These are phyloP conservation scores for Camelina sativa DNA, from an alignment of 345 rosid genomes.

Conservation along the genomic window DNA sequence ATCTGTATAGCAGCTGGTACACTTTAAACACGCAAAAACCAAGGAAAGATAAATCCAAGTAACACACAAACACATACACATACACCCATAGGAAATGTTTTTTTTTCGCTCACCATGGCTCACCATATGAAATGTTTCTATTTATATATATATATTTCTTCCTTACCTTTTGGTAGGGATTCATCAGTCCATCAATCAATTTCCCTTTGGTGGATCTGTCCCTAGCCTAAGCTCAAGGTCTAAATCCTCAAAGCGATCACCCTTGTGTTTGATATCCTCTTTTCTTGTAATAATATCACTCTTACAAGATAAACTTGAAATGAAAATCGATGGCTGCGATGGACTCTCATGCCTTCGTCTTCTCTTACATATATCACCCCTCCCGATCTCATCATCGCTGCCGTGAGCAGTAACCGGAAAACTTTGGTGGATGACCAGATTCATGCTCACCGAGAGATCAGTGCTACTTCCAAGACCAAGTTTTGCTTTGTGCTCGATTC, in stretches of 20 bases:
- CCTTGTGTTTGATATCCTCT: constrained; percentile 51
- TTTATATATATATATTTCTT: background rate
- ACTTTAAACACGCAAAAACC: constrained; percentile 31
- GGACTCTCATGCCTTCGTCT: constrained; percentile 52
- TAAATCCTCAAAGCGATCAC: constrained; percentile 59
- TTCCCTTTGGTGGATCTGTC: constrained; percentile 58
- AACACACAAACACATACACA: constrained; percentile 25
- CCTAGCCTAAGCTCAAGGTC: constrained; percentile 98
- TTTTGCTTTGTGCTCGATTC: constrained; percentile 44
- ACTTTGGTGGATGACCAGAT: constrained; percentile 59
- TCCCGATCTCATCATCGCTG: constrained; percentile 43
- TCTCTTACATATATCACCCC: constrained; percentile 51
- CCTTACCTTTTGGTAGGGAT: constrained; percentile 35
- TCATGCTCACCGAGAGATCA: constrained; percentile 68
- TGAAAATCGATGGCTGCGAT: constrained; percentile 51
- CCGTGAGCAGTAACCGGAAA: constrained; percentile 40
- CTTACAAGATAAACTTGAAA: constrained; percentile 50
- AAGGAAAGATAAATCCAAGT: constrained; percentile 33
- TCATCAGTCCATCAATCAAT: constrained; percentile 39
- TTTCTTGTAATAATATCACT: constrained; percentile 41
- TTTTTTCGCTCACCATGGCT: constrained; percentile 7
- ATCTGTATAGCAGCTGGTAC: constrained; percentile 5
- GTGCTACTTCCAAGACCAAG: constrained; percentile 47
- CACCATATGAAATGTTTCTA: constrained; percentile 15
- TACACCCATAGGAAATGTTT: background rate